Conservation (phyloP, 345 rosid species). For the Camelina hispida region DNA sequence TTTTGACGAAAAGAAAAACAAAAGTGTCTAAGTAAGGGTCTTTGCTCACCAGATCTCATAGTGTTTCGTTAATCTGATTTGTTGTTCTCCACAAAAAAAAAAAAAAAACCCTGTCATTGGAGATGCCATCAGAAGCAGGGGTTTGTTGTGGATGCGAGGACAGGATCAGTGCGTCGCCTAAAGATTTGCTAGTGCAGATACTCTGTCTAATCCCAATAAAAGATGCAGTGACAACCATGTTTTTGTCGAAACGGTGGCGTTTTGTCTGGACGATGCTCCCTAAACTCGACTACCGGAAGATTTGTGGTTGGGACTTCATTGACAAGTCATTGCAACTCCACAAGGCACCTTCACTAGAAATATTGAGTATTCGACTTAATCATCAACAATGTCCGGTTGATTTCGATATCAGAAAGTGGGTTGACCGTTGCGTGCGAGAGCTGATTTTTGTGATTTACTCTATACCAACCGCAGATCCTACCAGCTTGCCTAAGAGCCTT, state of each 20-base stretch:
- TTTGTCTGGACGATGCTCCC: not conserved
- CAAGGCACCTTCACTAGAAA: not conserved
- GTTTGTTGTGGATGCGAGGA: not conserved
- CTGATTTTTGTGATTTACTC: no score
- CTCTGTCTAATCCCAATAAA: not conserved
- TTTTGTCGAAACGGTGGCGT: conserved; percentile 12
- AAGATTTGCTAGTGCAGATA: conserved; percentile 1
- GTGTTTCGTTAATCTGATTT: no score
- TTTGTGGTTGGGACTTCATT: not conserved
- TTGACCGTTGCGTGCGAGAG: not conserved
- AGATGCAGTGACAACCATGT: not conserved
- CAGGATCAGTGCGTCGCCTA: not conserved
- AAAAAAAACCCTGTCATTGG: no score
- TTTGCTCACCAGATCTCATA: no score
- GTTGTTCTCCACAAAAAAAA: no score
- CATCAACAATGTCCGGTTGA: not conserved
- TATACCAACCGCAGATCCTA: no score
- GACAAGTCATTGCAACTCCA: conserved; percentile 11
- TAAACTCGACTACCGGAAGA: not conserved
- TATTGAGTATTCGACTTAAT: not conserved
- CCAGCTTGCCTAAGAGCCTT: not conserved
- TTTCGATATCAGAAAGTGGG: conserved; percentile 1
- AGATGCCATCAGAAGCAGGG: not conserved
- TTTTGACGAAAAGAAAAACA: not conserved
- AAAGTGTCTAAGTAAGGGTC: no score